phyloP scores from a whole-genome alignment of 768 basidiomycete genomes.

The Kwoniella sp. region DNA sequence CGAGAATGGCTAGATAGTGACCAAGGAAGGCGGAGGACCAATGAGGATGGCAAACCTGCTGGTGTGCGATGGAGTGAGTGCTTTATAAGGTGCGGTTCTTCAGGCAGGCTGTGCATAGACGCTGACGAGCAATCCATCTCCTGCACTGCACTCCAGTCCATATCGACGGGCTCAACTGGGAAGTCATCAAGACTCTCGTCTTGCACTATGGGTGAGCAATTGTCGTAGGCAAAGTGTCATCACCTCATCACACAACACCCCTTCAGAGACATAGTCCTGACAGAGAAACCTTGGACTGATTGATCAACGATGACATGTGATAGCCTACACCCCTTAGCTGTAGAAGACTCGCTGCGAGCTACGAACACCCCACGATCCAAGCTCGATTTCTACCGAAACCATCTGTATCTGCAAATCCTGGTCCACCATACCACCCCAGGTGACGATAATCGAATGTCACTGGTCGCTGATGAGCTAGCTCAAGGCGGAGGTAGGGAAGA shows the following conservation, averaged over 20 bases:
- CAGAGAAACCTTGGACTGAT: background rate
- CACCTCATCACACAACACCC: background rate
- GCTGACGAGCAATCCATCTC: background rate
- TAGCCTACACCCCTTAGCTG: constrained; percentile 54
- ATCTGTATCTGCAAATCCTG: constrained; percentile 53
- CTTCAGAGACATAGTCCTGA: constrained; percentile 8
- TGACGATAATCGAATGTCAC: constrained; percentile 26
- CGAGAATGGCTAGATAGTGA: constrained; percentile 48
- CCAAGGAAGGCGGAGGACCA: constrained; percentile 28
- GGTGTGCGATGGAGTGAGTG: constrained; percentile 54
- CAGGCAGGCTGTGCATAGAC: background rate
- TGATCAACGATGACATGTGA: background rate
- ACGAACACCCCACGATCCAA: constrained; percentile 54
- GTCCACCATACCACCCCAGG: constrained; percentile 49
- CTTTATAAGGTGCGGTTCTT: background rate
- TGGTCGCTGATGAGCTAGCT: constrained; percentile 30
- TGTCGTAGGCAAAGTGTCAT: background rate
- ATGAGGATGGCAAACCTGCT: constrained; percentile 37
- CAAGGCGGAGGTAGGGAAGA: background rate
- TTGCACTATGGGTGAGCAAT: constrained; percentile 42
- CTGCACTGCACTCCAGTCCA: constrained; percentile 42
- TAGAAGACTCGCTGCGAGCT: constrained; percentile 53
- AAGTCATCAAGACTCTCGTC: constrained; percentile 52
- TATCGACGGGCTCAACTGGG: constrained; percentile 53
- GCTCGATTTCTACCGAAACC: constrained; percentile 55